Percentiles rank a stretch among this genome's conserved stretches.
phyloP scores from a whole-genome alignment of 2,329 filamentous ascomycete genomes.

The Lachnellula arida region DNA sequence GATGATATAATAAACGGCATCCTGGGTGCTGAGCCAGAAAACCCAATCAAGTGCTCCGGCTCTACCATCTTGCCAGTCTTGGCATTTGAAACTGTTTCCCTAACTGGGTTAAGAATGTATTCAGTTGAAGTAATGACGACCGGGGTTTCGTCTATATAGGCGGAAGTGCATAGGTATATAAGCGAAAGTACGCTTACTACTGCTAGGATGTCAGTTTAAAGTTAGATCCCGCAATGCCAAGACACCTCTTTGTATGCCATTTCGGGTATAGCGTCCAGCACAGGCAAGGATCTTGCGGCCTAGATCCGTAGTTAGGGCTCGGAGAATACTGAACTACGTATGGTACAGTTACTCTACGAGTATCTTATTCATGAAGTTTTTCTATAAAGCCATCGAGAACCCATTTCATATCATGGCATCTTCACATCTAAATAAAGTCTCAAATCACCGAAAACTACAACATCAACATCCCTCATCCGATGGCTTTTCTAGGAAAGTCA shows the following conservation, averaged over 20 bases:
- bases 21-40: background rate
- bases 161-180: too few relatives aligned
- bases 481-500: slow-evolving; percentile 7
- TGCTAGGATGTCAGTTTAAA: background rate
- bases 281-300: background rate
- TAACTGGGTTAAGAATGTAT: background rate
- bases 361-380: background rate
- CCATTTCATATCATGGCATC: background rate
- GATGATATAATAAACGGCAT: slow-evolving; percentile 22
- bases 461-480: background rate
- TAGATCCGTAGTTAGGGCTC: background rate
- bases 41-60: background rate
- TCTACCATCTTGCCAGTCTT: background rate
- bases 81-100: slow-evolving; percentile 1
- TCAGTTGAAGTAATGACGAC: background rate
- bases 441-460: background rate
- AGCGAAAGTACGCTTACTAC: background rate
- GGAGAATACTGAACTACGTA: background rate
- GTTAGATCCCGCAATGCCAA: background rate
- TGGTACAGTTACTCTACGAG: background rate
- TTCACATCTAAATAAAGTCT: background rate
- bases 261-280: background rate
- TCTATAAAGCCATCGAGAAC: background rate
- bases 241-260: background rate
- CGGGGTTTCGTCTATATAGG: background rate